Conservation (phyloP, 345 rosid genomes). For the Brassica incana region DNA sequence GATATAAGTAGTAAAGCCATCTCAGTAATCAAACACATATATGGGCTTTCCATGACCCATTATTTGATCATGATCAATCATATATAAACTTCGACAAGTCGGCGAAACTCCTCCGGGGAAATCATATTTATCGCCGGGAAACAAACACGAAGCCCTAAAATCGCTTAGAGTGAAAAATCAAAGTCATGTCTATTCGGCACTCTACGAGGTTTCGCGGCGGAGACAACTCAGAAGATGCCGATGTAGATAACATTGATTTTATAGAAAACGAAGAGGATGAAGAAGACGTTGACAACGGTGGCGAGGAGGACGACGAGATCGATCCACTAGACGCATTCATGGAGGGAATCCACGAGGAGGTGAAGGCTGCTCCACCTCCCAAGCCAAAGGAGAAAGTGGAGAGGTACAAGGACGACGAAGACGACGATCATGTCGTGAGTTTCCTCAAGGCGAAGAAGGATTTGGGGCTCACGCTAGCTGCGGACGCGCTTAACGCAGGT, state of each 20-base stretch:
- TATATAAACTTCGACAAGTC: background rate
- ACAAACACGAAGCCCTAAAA: conserved; percentile 12
- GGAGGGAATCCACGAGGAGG: conserved; percentile 91
- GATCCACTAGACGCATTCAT: conserved; percentile 98
- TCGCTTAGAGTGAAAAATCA: background rate
- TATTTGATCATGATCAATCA: conserved; percentile 17
- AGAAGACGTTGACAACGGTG: conserved; percentile 34
- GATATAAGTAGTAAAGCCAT: no score
- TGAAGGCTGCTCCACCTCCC: conserved; percentile 77
- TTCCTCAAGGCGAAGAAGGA: conserved; percentile 88
- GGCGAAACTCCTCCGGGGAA: background rate
- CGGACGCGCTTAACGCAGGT: conserved; percentile 86
- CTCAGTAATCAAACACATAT: no score
- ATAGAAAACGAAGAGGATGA: conserved; percentile 44
- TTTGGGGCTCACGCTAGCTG: conserved; percentile 80
- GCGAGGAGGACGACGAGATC: conserved; percentile 49
- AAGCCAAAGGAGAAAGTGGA: conserved; percentile 71
- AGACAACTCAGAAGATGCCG: conserved; percentile 87
- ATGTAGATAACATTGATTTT: conserved; percentile 84
- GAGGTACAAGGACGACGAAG: conserved; percentile 78
- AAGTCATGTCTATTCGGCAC: conserved; percentile 79
- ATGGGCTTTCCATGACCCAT: conserved; percentile 8
- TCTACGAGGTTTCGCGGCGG: conserved; percentile 77
- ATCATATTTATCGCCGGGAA: background rate
- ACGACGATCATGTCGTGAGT: conserved; percentile 89